Evolutionary conservation across 192 early-diverging fungal genomes (phyloP), one percentile per base, ranked within the genome.

Genomic region (Backusella tuberculispora): DNA sequence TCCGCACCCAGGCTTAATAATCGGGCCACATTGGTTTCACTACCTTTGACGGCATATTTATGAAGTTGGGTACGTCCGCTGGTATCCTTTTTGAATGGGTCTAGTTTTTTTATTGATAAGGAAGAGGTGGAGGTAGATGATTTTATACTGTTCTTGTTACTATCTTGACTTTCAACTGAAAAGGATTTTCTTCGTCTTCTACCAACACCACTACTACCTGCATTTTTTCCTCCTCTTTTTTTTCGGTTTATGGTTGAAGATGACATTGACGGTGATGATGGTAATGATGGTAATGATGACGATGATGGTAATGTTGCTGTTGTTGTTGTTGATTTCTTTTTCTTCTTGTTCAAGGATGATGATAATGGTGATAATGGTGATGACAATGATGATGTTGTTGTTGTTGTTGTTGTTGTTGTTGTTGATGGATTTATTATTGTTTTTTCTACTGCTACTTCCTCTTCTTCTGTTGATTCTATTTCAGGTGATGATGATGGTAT

Each of bases 11-110:
- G 85, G 63, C 86, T 82, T 29, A 92, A 56, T 6, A 92, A 74
- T 19, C 66, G 78, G 0, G 79, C 66, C 4, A 86, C 85, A 66
- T 80, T 80, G 50, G 82, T 85, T 21, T 84, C 73, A 65, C 89
- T 86, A 8, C 90, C 90, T 0, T 83, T 79, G 29, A 83, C 83
- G 14, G 87, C 85, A 42, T 86, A 89, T 43, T 87, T 83, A 74
- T 90, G 88, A n/a, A 92, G 74, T 45, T 90, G 88, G 7, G 90
- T 88, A 56, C 90, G 87, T 14, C 90, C 90, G 10, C 80, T 76
- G n/a, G 85, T 84, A 72, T 93, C 92, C 41, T 80, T 84, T 60
- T 72, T 80, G 15, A 78, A 71, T 63, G 81, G 83, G 64, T 88
- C 87, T 1, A 87, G 72, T 47, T 63, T 47, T 15, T 45, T 4